Conservation (phyloP, 2,329 filamentous ascomycete species). For the Onygena corvina region DNA sequence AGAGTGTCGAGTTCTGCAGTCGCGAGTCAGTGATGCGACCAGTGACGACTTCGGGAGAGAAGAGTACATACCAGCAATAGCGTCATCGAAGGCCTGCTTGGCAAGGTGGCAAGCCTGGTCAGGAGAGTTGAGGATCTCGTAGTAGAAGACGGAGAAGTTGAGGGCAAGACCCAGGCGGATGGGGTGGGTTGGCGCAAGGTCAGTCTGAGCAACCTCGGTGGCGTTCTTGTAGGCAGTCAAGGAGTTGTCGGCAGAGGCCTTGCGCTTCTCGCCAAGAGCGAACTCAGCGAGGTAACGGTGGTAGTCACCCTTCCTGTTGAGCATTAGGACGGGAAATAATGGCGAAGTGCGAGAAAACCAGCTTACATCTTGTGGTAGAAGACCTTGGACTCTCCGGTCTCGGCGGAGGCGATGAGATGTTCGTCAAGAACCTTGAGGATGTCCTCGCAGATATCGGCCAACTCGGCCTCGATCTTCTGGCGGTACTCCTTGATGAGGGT, state of each 20-base stretch:
- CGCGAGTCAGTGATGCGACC: conserved; percentile 1
- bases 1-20: conserved; percentile 77
- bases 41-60: neutral
- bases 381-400: conserved; percentile 95
- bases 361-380: conserved; percentile 99
- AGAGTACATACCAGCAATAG: conserved; percentile 59
- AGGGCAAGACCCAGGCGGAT: conserved; percentile 84
- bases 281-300: conserved; percentile 98
- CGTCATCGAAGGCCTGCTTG: conserved; percentile 92
- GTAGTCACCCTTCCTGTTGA: conserved; percentile 98
- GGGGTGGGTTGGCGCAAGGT: conserved; percentile 81
- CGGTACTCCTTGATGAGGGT: conserved; percentile 93
- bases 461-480: conserved; percentile 93
- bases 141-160: conserved; percentile 99
- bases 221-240: conserved; percentile 95
- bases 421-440: conserved; percentile 90
- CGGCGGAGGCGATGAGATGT: conserved; percentile 85
- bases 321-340: conserved; percentile 9
- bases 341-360: neutral
- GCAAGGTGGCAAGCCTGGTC: conserved; percentile 97
- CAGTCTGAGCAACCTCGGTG: conserved; percentile 78
- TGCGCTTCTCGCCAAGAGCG: conserved; percentile 85
- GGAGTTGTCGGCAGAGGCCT: conserved; percentile 84
- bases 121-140: conserved; percentile 97
- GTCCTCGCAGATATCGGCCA: conserved; percentile 95